Percentiles rank a stretch among this genome's conserved stretches.
Conservation (phyloP, 192 early-diverging fungal species). For the Funneliformis geosporum region DNA sequence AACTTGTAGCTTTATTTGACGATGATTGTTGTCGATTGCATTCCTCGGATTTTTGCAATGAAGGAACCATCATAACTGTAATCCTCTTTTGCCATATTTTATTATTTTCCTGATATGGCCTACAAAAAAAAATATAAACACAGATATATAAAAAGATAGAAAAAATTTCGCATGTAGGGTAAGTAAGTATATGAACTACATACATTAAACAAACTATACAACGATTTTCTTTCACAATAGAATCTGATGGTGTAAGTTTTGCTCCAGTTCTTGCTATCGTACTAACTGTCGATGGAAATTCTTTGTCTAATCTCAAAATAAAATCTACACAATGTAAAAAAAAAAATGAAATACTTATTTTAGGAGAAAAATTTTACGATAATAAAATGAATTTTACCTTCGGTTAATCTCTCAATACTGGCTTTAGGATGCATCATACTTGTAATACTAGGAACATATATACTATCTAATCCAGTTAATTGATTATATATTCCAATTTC, state of each 20-base stretch:
- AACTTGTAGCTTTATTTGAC: not conserved
- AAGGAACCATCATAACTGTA: conserved; percentile 38
- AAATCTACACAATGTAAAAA: conserved; percentile 74
- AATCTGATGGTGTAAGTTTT: conserved; percentile 66
- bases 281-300: conserved; percentile 82
- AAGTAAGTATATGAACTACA: too few species aligned
- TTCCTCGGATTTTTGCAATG: not conserved
- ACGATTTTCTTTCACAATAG: conserved; percentile 43
- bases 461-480: conserved; percentile 43
- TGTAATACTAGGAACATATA: conserved; percentile 53
- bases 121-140: conserved; percentile 26
- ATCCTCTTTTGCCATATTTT: conserved; percentile 54
- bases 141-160: not conserved
- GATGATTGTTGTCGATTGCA: not conserved
- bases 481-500: conserved; percentile 75
- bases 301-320: conserved; percentile 73
- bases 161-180: not conserved
- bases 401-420: conserved; percentile 65
- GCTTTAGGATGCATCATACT: conserved; percentile 53
- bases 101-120: conserved; percentile 49
- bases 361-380: not conserved
- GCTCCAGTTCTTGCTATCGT: conserved; percentile 81
- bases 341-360: not conserved
- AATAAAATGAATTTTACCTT: conserved; percentile 43
- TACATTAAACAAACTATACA: conserved; percentile 74